Conservation (phyloP, 179 eudicot genomes). For the Vitellaria paradoxa region DNA sequence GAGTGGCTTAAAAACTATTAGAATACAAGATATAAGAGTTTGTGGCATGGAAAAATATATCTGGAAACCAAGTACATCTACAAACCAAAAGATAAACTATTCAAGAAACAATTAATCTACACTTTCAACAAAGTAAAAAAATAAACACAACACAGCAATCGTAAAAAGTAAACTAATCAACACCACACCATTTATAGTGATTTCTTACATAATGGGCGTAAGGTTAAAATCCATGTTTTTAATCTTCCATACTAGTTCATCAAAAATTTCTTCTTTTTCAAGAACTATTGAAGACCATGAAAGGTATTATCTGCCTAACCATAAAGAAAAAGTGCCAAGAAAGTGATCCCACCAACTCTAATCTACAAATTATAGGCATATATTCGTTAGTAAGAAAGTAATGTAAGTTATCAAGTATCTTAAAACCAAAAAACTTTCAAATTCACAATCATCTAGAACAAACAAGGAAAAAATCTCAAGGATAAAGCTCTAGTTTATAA, state of each 20-base stretch:
- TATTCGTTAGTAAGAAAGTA: background rate
- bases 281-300: background rate
- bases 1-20: conserved; percentile 49
- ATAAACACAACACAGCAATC: background rate
- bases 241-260: too few species aligned
- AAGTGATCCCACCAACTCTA: background rate
- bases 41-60: background rate
- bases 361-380: background rate
- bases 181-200: background rate
- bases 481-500: too few species aligned
- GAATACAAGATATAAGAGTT: background rate
- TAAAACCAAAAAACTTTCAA: too few species aligned
- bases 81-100: background rate
- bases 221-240: background rate
- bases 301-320: background rate
- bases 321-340: background rate
- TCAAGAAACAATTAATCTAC: background rate
- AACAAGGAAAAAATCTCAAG: background rate
- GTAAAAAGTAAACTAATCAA: background rate
- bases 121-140: background rate
- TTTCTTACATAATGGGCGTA: background rate
- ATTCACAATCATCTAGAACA: background rate
- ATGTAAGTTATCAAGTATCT: background rate
- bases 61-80: background rate
- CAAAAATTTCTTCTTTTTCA: background rate